Base-by-base conservation (phyloP, 2,329 filamentous ascomycete genomes). In the Aspergillus texensis region DNA sequence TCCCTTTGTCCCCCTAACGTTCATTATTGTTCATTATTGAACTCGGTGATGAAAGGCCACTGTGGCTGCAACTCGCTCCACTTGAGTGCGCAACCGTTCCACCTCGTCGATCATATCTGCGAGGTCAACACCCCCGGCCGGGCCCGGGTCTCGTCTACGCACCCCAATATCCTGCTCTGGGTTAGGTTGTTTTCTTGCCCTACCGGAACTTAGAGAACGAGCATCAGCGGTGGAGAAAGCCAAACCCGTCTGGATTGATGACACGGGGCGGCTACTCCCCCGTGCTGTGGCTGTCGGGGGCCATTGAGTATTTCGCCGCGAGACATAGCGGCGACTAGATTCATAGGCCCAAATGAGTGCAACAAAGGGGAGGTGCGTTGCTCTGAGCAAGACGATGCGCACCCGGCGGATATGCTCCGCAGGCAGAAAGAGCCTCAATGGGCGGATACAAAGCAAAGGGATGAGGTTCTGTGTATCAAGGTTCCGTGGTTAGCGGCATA, bases 361-460 rank as follows among this genome's bases (percentile, higher is more conserved):
- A 58, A 89, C 84, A 68, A 85, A 84, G 16, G 86, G 86, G 54
- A 83, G 74, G 74, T 89, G 86, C 2, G 86, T 88, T 57, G 81
- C 81, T 72, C 86, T 86, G 63, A 89, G 81, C 53, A 88, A 73
- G 48, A 87, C 71, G 64, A 89, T 88, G 54, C 86, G 83, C 61
- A 84, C 81, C 36, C 80, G 80, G 57, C 86, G 82, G 61, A 88
- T 78, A 61, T 79, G 75, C 66, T 84, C 84, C 50, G 85, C 81
- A n/a, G 85, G 81, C 45, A 88, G 65, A 57, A 86, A 77, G 59
- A 88, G 79, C 70, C 86, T 80, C 68, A 89, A 77, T 32, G 86
- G 86, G 58, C 86, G 84, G 64, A 88, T 80, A 67, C 79, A 77
- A 30, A 86, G 73, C 46, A 88, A 78, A 24, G 86, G 84, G 58